Base-by-base conservation (phyloP, 257 asterid genomes). In the Solanum piurae region DNA sequence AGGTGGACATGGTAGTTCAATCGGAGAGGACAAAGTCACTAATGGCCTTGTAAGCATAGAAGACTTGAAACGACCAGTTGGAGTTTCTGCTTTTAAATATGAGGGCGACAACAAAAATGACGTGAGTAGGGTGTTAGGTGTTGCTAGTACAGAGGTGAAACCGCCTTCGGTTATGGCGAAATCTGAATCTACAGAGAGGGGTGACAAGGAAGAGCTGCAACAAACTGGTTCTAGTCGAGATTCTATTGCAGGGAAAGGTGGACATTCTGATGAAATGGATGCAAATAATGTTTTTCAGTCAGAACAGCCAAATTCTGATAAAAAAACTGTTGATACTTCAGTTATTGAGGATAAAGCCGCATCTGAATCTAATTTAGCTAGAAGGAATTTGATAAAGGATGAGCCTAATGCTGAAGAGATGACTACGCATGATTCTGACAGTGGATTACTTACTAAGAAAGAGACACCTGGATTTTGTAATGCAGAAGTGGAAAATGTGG, bases 131-230 rank as follows among this genome's bases (percentile, higher is more conserved):
- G 83, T 80, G 60, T 21, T 42, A 46, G 73, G 64, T 74, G 91
- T 44, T 29, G 74, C 40, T 38, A 69, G 38, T 83, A 31, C 75
- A 40, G 89, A 86, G 88, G 89, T 80, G 79, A 88, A 85, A 66
- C 55, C 49, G 10, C 62, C 86, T 29, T 66, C 82, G 29, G 74
- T 73, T 21, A 52, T 31, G 66, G 83, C 46, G 1, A 86, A 87
- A 80, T 49, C 90, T 87, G 90, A 85, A 68, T 36, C 77, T 64
- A 64, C 79, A n/a, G 93, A 89, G 87, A 82, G 83, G 74, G 62
- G 25, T 83, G 84, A 71, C 49, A 66, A 34, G 83, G 90, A 87
- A 85, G 83, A 37, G 89, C 87, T 87, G 72, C 89, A 85, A 7
- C 87, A 64, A 55, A 42, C 83, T 83, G 82, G 66, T 58, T 58